Conservation (phyloP, 1,284 basidiomycete genomes). For the Boletus sp. region DNA sequence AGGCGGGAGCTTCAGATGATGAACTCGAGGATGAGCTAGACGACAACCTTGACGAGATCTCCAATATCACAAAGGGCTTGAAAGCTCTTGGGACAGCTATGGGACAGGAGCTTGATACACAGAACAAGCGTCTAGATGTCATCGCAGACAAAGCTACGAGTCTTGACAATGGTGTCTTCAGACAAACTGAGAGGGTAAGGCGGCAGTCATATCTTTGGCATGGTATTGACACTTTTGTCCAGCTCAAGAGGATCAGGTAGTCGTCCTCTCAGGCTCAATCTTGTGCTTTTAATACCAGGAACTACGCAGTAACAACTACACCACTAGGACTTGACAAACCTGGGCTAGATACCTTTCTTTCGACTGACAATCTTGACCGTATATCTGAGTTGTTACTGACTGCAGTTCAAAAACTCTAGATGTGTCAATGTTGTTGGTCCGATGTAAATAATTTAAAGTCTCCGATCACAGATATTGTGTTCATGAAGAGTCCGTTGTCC, state of each 20-base stretch:
- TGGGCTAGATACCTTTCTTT: constrained; percentile 22
- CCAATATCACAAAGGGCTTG: constrained; percentile 75
- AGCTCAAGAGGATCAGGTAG: constrained; percentile 72
- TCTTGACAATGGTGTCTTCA: constrained; percentile 60
- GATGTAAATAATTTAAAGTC: too few species aligned
- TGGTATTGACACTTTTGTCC: constrained; percentile 18
- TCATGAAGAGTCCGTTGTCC: too few species aligned
- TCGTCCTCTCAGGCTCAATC: background rate
- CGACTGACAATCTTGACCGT: background rate
- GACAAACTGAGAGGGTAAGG: constrained; percentile 66
- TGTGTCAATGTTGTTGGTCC: background rate
- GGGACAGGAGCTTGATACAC: constrained; percentile 76
- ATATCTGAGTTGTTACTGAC: background rate
- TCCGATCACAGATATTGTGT: too few species aligned
- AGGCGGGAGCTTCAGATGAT: constrained; percentile 93
- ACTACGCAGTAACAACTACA: background rate
- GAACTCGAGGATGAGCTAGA: constrained; percentile 92
- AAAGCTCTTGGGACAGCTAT: constrained; percentile 84
- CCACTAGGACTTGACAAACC: background rate
- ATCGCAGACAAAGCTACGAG: constrained; percentile 67
- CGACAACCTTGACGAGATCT: constrained; percentile 87
- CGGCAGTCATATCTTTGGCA: constrained; percentile 23
- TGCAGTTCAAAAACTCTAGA: background rate
- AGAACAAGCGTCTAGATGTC: constrained; percentile 68
- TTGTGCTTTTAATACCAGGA: background rate